Evolutionary conservation across 169 alveolate species (phyloP), one percentile per base, ranked within the genome.

Genomic region (Cryptosporidium meleagridis): DNA sequence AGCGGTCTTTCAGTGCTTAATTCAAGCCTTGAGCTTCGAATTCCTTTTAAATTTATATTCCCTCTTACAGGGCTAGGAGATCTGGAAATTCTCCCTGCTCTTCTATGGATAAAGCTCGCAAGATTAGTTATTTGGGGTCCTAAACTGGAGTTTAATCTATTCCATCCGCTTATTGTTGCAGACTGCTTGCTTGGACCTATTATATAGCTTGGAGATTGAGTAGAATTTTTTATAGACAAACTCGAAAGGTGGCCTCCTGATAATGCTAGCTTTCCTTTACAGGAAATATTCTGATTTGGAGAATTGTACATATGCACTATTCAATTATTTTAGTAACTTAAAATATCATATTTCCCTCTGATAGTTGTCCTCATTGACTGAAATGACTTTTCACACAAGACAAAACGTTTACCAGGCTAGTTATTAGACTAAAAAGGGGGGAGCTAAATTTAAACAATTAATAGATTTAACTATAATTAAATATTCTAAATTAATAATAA

Each of bases 121-220:
- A 65, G 12, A 62, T 21, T 65, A 45, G 67, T 80, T 26, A 62
- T 29, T n/a, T 61, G 89, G 6, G 86, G 45, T n/a, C 68, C 68
- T 62, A 31, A 39, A 45, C 67, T 80, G 9, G 89, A 59, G 44
- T 62, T 59, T 41, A 80, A 62, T 48, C 41, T 62, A 37, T 75
- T 16, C 62, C 59, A 62, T 10, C 89, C 68, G 62, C 53, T 65
- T 23, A 80, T 80, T 9, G 89, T 62, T 26, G 89, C 68, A 37
- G 75, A 62, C 18, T 80, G 89, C 29, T 80, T 80, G 33, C 89
- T 80, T 45, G 89, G 89, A n/a, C 89, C 89, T n/a, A 80, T 41
- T 1, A 80, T 51, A 1, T 80, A 80, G 55, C 75, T 80, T 16
- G 87, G 75, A 23, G 89, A 80, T 12, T 39, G 65, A 8, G 26